Base-by-base conservation (phyloP, 805 yeast species). In the Wickerhamomyces mucosus region DNA sequence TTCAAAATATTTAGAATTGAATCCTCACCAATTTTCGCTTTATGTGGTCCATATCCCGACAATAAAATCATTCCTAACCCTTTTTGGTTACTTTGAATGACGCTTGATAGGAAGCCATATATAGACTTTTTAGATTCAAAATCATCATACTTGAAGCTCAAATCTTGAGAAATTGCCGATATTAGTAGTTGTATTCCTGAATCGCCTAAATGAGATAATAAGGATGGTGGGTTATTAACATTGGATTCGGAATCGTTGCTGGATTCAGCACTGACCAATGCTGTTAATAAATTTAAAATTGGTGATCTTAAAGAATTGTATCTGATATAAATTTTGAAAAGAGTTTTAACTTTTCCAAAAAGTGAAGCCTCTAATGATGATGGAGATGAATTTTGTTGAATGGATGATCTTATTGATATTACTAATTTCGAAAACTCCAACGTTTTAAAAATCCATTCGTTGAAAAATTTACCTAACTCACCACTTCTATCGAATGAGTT, bases 141-240 rank as follows among this genome's bases (percentile, higher is more conserved):
- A 40, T 68, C 71, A 33, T 70, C 75, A 39, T 75, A 60, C 1
- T 71, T 60, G 39, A 69, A 72, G 18, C 69, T 66, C 43, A 86
- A 59, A 42, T 83, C 86, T 0, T 64, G 41, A 0, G 75, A 67
- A 18, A 89, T 51, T 1, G 78, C 66, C n/a, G 65, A 61, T 8
- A 83, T 58, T 18, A 89, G 61, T 4, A 72, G 55, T 18, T 65
- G 67, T 0, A 95, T 69, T 41, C 72, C 67, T 14, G 65, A 61
- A n/a, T 68, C 61, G 4, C 94, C 92, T 33, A 89, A 57, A 50
- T 84, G 84, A 0, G 96, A 81, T 24, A 89, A 61, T 29, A 89
- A 57, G 1, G 95, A 85, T 4, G 95, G 94, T 21, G 77, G 70
- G 7, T 23, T 16, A 23, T 23, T 23, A 4, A 16, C 7, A 5